These are phyloP conservation scores for Gossypium anomalum DNA, from an alignment of 345 rosid species.

Conservation along the genomic window DNA sequence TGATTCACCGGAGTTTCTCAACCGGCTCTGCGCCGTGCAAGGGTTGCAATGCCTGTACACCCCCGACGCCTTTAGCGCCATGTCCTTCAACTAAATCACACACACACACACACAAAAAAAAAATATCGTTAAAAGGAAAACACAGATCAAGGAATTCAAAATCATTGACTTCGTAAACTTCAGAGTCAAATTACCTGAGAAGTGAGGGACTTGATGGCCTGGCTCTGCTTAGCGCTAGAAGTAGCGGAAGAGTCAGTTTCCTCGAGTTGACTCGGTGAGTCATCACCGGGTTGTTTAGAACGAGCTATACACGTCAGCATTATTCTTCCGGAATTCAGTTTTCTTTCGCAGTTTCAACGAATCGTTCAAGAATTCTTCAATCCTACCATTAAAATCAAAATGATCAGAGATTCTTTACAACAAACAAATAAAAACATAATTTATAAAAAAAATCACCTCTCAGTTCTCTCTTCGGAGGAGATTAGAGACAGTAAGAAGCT, in stretches of 20 bases:
- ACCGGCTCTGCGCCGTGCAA: conserved; percentile 57
- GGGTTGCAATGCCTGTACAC: conserved; percentile 81
- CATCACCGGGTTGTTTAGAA: conserved; percentile 72
- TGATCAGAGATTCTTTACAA: not conserved
- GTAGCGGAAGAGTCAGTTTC: conserved; percentile 33
- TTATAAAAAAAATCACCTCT: too few relatives aligned
- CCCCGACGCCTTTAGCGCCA: conserved; percentile 90
- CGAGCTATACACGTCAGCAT: conserved; percentile 97
- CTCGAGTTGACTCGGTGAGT: conserved; percentile 50
- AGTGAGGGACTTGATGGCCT: conserved; percentile 64
- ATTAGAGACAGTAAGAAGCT: too few relatives aligned
- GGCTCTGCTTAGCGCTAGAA: conserved; percentile 28
- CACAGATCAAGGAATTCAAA: not conserved
- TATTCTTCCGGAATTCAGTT: conserved; percentile 17
- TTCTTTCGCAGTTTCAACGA: not conserved
- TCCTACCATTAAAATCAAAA: conserved; percentile 10
- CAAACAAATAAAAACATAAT: too few relatives aligned
- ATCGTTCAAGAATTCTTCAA: not conserved
- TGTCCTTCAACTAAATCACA: conserved; percentile 67
- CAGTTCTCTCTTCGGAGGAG: too few relatives aligned
- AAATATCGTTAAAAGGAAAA: conserved; percentile 5
- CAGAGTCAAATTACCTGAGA: conserved; percentile 54
- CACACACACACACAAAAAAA: not conserved
- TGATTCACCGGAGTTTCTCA: conserved; percentile 37
- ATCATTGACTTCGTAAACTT: not conserved